These are phyloP conservation scores for Podospora fimiseda DNA, from an alignment of 495 filamentous ascomycete genomes.

Conservation along the genomic window DNA sequence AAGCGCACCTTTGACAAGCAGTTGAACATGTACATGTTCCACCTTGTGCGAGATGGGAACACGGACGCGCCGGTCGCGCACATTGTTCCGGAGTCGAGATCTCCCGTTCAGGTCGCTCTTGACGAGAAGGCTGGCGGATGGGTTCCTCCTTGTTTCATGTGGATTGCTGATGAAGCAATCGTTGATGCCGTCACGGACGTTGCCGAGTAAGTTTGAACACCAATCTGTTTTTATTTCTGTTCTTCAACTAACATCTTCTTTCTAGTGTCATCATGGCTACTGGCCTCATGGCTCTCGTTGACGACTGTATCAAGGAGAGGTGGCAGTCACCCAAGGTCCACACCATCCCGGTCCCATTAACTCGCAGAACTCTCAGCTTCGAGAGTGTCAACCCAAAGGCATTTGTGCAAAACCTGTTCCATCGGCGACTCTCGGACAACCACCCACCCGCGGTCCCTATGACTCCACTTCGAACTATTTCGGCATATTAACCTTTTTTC, in stretches of 20 bases:
- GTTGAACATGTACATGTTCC: constrained; percentile 60
- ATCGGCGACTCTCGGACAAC: constrained; percentile 46
- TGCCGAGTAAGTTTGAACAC: constrained; percentile 71
- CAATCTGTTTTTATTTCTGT: neutral
- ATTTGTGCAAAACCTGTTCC: constrained; percentile 74
- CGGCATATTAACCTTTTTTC: constrained; percentile 28
- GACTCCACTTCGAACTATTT: constrained; percentile 37
- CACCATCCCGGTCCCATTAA: constrained; percentile 51
- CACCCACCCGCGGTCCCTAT: constrained; percentile 25
- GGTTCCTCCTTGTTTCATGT: constrained; percentile 85
- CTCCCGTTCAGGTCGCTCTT: constrained; percentile 59
- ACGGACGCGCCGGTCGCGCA: constrained; percentile 64
- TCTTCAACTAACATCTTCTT: constrained; percentile 8
- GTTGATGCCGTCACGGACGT: constrained; percentile 66
- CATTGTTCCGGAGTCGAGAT: constrained; percentile 74
- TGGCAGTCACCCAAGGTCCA: constrained; percentile 63
- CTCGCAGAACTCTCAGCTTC: constrained; percentile 54
- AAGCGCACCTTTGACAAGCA: constrained; percentile 60
- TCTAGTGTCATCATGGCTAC: constrained; percentile 80
- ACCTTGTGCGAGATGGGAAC: constrained; percentile 62
- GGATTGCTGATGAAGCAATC: constrained; percentile 68
- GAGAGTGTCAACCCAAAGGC: constrained; percentile 64
- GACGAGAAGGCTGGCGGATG: constrained; percentile 80
- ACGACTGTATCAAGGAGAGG: constrained; percentile 80
- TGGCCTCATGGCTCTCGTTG: constrained; percentile 81